Percentiles rank a stretch among this genome's conserved stretches.
These are phyloP conservation scores for Pythium aquatile DNA, from an alignment of 352 stramenopile species.

Conservation along the genomic window DNA sequence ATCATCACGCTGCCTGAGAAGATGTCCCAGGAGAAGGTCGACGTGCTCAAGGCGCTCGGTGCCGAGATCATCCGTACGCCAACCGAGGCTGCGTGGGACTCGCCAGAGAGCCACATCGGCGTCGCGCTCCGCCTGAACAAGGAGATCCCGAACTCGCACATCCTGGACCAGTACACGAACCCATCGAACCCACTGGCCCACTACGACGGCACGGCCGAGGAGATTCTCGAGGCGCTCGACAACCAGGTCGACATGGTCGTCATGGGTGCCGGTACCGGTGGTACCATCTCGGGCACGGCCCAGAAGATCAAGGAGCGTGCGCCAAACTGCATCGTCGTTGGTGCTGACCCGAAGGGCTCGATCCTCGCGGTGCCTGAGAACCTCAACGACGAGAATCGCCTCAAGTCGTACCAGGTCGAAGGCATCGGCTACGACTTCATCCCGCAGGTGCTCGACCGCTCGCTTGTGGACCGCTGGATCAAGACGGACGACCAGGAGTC, in stretches of 20 bases:
- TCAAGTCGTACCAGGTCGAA: slow-evolving; percentile 93
- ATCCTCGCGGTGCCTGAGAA: slow-evolving; percentile 92
- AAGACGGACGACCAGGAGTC: slow-evolving; percentile 94
- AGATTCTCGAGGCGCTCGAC: slow-evolving; percentile 92
- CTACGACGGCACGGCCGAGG: slow-evolving; percentile 94
- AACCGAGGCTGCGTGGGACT: slow-evolving; percentile 95
- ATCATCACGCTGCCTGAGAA: slow-evolving; percentile 94
- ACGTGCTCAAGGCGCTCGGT: slow-evolving; percentile 95
- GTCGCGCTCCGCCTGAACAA: slow-evolving; percentile 92
- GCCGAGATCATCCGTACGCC: slow-evolving; percentile 96
- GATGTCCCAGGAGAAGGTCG: slow-evolving; percentile 97
- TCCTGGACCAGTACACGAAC: slow-evolving; percentile 97
- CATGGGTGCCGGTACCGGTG: slow-evolving; percentile 93
- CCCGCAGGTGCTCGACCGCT: slow-evolving; percentile 92
- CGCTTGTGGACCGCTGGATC: slow-evolving; percentile 93
- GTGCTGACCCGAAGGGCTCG: slow-evolving; percentile 89
- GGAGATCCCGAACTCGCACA: slow-evolving; percentile 95
- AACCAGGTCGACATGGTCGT: slow-evolving; percentile 95
- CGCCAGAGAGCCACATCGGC: slow-evolving; percentile 93
- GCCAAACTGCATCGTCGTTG: slow-evolving; percentile 82
- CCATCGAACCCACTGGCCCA: slow-evolving; percentile 95
- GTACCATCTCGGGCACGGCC: slow-evolving; percentile 93
- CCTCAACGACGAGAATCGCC: slow-evolving; percentile 92
- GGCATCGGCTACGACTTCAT: slow-evolving; percentile 98
- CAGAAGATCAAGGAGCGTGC: slow-evolving; percentile 94